phyloP scores from a whole-genome alignment of 2,329 filamentous ascomycete genomes.

The Biscogniauxia marginata region DNA sequence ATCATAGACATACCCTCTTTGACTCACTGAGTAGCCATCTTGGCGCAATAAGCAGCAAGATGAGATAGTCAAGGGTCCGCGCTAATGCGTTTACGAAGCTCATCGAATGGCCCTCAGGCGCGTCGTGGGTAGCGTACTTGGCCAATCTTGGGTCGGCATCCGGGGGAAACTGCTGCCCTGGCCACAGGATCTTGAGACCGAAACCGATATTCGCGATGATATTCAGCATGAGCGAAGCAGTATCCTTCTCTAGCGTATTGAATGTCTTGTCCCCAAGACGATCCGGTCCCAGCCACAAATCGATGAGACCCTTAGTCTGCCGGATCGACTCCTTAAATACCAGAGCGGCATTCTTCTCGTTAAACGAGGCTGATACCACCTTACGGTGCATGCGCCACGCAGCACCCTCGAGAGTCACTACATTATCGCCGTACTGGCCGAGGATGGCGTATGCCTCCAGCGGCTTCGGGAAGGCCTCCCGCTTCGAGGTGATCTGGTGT shows the following conservation, averaged over 20 bases:
- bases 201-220: slow-evolving; percentile 70
- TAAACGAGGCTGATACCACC: slow-evolving; percentile 69
- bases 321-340: slow-evolving; percentile 62
- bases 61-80: slow-evolving; percentile 60
- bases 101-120: slow-evolving; percentile 56
- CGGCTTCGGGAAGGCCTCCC: slow-evolving; percentile 72
- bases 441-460: slow-evolving; percentile 57
- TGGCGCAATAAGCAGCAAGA: slow-evolving; percentile 61
- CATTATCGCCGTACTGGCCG: slow-evolving; percentile 68
- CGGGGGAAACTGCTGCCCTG: slow-evolving; percentile 54
- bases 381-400: slow-evolving; percentile 73
- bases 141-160: slow-evolving; percentile 44
- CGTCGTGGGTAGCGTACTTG: slow-evolving; percentile 46
- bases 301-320: slow-evolving; percentile 63
- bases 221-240: slow-evolving; percentile 60
- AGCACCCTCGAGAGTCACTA: slow-evolving; percentile 67
- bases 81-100: slow-evolving; percentile 65
- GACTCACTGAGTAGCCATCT: slow-evolving; percentile 51
- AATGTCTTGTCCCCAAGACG: slow-evolving; percentile 48
- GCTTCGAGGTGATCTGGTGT: slow-evolving; percentile 61
- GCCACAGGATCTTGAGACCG: slow-evolving; percentile 60
- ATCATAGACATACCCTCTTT: not conserved
- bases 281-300: slow-evolving; percentile 51
- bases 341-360: slow-evolving; percentile 70
- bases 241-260: slow-evolving; percentile 58